Evolutionary conservation across 345 rosid species (phyloP).

Genomic region (Sisymbrium altissimum): DNA sequence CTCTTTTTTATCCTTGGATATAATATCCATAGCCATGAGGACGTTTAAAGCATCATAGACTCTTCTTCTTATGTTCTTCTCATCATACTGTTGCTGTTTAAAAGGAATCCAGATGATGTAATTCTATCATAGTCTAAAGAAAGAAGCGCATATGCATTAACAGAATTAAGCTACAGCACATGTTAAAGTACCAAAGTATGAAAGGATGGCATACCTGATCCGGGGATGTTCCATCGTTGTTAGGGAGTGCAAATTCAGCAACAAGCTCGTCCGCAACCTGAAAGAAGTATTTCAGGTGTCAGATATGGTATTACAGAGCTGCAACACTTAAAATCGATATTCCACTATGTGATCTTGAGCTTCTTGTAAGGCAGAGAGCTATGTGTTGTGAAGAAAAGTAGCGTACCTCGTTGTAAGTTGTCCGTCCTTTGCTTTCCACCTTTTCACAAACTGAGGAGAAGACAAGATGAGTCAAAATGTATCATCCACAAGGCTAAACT

Average conservation of each 20-base stretch:
- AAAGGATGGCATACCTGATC: constrained; percentile 69
- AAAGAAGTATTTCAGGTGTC: constrained; percentile 36
- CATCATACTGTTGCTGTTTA: constrained; percentile 92
- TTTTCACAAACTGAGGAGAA: constrained; percentile 81
- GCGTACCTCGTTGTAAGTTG: constrained; percentile 94
- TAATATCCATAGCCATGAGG: constrained; percentile 98
- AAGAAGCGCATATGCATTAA: background rate
- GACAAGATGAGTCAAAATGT: background rate
- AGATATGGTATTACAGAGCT: constrained; percentile 26
- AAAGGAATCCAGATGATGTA: background rate
- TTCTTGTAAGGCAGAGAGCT: background rate
- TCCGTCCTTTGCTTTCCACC: constrained; percentile 98
- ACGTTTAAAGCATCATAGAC: constrained; percentile 99
- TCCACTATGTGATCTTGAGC: background rate
- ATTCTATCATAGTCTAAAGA: background rate
- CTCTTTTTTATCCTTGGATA: constrained; percentile 95
- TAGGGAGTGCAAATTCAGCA: constrained; percentile 91
- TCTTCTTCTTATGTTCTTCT: constrained; percentile 95
- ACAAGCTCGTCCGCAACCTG: constrained; percentile 99
- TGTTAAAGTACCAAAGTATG: background rate
- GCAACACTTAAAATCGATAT: constrained; percentile 10
- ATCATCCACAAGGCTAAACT: constrained; percentile 11
- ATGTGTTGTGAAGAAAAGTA: constrained; percentile 27
- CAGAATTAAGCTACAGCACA: background rate
- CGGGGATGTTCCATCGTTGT: constrained; percentile 60